These are phyloP conservation scores for Houttuynia cordata DNA, from an alignment of 164 flowering plant species.

Conservation along the genomic window DNA sequence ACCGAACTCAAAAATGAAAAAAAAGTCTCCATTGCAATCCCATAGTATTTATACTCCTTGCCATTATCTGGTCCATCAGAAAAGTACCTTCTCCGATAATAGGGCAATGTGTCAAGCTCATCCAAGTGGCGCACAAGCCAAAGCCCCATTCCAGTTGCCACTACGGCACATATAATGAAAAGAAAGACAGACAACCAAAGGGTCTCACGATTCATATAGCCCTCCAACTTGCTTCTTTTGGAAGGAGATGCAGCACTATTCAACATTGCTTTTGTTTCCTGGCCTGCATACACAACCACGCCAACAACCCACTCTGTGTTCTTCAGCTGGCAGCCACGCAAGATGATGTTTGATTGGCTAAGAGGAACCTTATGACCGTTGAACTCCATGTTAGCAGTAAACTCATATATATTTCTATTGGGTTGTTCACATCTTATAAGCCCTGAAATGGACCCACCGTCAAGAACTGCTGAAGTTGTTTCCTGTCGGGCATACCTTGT, in stretches of 20 bases:
- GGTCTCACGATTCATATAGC: conserved; percentile 84
- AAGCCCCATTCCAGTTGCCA: conserved; percentile 71
- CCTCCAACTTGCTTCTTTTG: conserved; percentile 78
- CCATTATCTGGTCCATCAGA: conserved; percentile 22
- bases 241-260: conserved; percentile 82
- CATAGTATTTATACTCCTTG: conserved; percentile 51
- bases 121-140: conserved; percentile 57
- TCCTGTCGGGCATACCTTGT: conserved; percentile 93
- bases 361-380: conserved; percentile 54
- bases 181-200: conserved; percentile 81
- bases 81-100: conserved; percentile 51
- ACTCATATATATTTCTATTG: conserved; percentile 84
- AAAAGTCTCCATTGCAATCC: conserved; percentile 68
- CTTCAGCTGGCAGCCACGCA: conserved; percentile 94
- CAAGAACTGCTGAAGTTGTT: conserved; percentile 36
- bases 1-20: conserved; percentile 84
- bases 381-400: conserved; percentile 81
- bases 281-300: conserved; percentile 91
- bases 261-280: conserved; percentile 94
- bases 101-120: conserved; percentile 70
- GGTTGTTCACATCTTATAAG: conserved; percentile 82
- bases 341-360: conserved; percentile 72
- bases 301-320: conserved; percentile 83
- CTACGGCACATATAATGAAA: conserved; percentile 63
- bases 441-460: conserved; percentile 43